Conservation (phyloP, 148 eudicot genomes). For the Diospyros kaki region DNA sequence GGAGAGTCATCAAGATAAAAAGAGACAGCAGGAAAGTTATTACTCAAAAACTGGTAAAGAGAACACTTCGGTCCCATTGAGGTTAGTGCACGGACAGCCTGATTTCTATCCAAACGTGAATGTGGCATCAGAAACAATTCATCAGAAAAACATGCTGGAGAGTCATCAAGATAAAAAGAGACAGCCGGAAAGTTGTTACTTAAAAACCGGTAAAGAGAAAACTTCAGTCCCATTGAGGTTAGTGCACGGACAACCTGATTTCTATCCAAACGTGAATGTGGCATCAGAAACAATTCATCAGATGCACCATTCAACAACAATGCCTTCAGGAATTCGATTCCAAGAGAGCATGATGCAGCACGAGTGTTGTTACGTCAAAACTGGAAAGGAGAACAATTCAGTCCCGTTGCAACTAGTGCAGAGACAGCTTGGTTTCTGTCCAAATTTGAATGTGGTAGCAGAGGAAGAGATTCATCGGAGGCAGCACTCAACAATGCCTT, state of each 20-base stretch:
- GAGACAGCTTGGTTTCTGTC: no score
- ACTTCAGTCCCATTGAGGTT: no score
- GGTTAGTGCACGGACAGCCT: background rate
- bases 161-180: background rate
- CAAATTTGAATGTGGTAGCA: background rate
- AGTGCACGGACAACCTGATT: no score
- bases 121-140: conserved; percentile 7
- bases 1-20: conserved; percentile 1
- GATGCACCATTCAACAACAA: background rate
- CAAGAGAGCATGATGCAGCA: no score
- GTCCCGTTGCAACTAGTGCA: no score
- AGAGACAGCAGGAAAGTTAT: conserved; percentile 2
- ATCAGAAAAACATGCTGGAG: background rate
- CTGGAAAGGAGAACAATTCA: no score
- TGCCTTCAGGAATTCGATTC: no score
- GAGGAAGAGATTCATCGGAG: background rate
- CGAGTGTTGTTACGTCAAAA: no score
- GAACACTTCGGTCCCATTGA: conserved; percentile 5
- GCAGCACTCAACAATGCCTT: background rate
- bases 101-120: conserved; percentile 4
- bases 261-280: no score
- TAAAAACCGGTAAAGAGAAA: no score
- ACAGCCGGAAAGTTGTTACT: no score
- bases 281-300: background rate
- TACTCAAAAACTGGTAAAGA: conserved; percentile 2